Evolutionary conservation across 1,284 basidiomycete species (phyloP).

Genomic region (Ganoderma boninense): DNA sequence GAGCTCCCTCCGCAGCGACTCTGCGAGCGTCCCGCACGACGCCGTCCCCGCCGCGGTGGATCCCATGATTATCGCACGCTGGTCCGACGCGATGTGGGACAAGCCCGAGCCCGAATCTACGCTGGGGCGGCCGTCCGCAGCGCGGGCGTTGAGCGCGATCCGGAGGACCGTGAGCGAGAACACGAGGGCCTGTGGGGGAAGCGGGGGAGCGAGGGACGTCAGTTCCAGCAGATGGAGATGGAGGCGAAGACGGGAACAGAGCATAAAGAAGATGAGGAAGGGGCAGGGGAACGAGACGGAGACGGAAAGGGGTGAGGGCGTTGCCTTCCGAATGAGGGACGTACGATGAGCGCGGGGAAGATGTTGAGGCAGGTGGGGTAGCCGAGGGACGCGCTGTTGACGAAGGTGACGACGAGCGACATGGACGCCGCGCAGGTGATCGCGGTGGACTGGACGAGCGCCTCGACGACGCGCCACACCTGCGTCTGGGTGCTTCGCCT

Average conservation of each 20-base stretch:
- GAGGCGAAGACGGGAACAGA: no score
- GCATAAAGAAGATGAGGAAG: no score
- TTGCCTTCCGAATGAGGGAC: no score
- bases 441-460: slow-evolving; percentile 25
- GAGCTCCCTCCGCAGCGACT: background rate
- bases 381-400: slow-evolving; percentile 13
- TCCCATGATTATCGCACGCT: background rate
- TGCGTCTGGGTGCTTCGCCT: background rate
- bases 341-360: slow-evolving; percentile 24
- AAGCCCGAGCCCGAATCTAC: background rate
- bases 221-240: background rate
- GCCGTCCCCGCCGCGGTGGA: background rate
- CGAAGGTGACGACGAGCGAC: slow-evolving; percentile 15
- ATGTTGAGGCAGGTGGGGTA: slow-evolving; percentile 17
- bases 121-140: background rate
- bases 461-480: slow-evolving; percentile 16
- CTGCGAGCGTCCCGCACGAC: background rate
- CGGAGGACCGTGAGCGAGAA: slow-evolving; percentile 21
- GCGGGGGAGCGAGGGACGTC: background rate
- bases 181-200: no score
- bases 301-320: no score
- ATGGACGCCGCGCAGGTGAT: slow-evolving; percentile 23
- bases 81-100: background rate
- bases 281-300: no score
- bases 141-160: slow-evolving; percentile 7